Evolutionary conservation across 1,139 yeast species (phyloP), one percentile per base, ranked within the genome.

Genomic region (Saccharomyces hybrid): DNA sequence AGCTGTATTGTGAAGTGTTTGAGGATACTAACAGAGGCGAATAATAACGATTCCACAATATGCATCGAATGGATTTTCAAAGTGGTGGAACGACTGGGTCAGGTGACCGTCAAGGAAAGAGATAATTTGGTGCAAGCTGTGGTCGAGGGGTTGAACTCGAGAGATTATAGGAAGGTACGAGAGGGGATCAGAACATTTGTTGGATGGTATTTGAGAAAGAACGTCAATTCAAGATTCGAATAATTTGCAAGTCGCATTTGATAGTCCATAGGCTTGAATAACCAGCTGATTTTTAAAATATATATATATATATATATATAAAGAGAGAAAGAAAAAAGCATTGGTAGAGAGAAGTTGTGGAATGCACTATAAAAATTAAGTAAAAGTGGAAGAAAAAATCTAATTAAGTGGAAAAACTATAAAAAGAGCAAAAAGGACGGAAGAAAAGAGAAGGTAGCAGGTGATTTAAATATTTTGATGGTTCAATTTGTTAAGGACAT

Each of bases 141-240:
- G 4, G 75, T 78, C 16, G 75, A 76, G 11, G 88, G 96, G 0
- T 72, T 89, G 51, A 78, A 75, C 46, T 83, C 85, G 48, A 85
- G 82, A 63, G 95, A 89, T 70, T 83, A 77, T 67, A 80, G 95
- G 68, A 78, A 88, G 63, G 83, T 88, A 32, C 79, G 96, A 63
- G 74, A 82, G 5, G 78, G 86, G 51, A 73, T 90, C 53, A 79
- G 82, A 64, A 95, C 86, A 66, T 91, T 90, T 66, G 82, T 88
- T 46, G 80, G 79, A 54, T 87, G 96, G 88, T 91, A 89, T 70
- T 76, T 86, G 26, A 78, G 97, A 63, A 85, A 90, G 68, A 87
- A 88, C 64, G 78, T 86, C 42, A 77, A 78, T 7, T 81, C 86
- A 31, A 75, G 87, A 66, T 59, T 70, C 50, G 62, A 60, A 52